Conservation (phyloP, 495 filamentous ascomycete genomes). For the Hypomontagnella submonticulosa region DNA sequence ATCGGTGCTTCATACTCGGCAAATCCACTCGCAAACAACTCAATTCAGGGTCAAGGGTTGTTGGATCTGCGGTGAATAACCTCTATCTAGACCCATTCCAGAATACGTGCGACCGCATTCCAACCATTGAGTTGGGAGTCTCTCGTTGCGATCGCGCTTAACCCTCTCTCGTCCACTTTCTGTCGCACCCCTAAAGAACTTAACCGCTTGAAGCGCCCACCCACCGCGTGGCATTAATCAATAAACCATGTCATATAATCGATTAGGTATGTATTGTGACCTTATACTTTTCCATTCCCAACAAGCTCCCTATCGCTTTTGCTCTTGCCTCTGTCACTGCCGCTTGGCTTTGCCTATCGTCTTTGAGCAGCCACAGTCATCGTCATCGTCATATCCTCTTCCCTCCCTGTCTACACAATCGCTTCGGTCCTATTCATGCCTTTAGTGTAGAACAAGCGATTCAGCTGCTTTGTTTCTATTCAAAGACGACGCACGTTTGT, state of each 20-base stretch:
- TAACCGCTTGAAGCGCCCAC: constrained; percentile 39
- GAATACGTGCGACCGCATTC: constrained; percentile 16
- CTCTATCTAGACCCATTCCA: constrained; percentile 20
- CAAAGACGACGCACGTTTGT: constrained; percentile 20
- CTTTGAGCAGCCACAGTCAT: constrained; percentile 27
- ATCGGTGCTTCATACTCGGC: constrained; percentile 20
- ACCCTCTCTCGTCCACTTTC: constrained; percentile 24
- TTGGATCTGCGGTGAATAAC: constrained; percentile 21
- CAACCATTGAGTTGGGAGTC: constrained; percentile 21
- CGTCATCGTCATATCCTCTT: constrained; percentile 21
- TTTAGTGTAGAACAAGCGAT: constrained; percentile 19
- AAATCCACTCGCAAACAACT: constrained; percentile 22
- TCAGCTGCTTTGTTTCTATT: constrained; percentile 22
- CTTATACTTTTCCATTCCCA: constrained; percentile 31
- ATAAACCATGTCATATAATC: constrained; percentile 73
- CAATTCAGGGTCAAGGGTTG: constrained; percentile 33
- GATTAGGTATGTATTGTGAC: constrained; percentile 68
- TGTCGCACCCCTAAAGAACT: constrained; percentile 21
- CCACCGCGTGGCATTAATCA: constrained; percentile 30
- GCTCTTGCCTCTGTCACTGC: constrained; percentile 29
- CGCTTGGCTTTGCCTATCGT: constrained; percentile 25
- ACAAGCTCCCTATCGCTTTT: constrained; percentile 6
- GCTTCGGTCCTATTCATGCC: constrained; percentile 20
- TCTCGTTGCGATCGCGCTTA: constrained; percentile 34
- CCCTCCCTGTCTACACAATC: background rate